Conservation (phyloP, 2,329 filamentous ascomycete genomes). For the Westerdykella aurantiaca region DNA sequence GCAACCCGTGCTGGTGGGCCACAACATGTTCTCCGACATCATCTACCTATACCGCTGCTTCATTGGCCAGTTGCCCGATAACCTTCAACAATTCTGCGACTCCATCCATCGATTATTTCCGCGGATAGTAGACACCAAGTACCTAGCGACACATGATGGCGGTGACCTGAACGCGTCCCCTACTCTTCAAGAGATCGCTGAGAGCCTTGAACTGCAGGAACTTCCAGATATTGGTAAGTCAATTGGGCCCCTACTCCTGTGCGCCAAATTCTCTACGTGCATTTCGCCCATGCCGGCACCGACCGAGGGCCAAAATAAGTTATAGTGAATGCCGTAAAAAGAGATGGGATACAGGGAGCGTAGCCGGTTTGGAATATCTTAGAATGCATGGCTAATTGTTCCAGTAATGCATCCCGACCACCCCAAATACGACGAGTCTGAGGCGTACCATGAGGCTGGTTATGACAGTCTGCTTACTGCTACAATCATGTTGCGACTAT, state of each 20-base stretch:
- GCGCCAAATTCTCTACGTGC: too few relatives aligned
- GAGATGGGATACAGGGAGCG: too few relatives aligned
- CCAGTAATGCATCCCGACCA: constrained; percentile 19
- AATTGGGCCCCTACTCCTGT: too few relatives aligned
- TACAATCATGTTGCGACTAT: constrained; percentile 52
- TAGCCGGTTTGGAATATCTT: too few relatives aligned
- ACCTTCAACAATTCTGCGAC: constrained; percentile 48
- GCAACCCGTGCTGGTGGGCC: constrained; percentile 53
- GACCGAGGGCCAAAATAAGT: too few relatives aligned
- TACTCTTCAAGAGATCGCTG: constrained; percentile 46
- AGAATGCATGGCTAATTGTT: neutral
- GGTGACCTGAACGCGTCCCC: constrained; percentile 47
- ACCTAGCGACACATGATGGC: constrained; percentile 54
- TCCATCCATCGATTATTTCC: constrained; percentile 52
- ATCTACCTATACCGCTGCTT: constrained; percentile 60
- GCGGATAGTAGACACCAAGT: constrained; percentile 57
- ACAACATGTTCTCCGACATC: constrained; percentile 61
- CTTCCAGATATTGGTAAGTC: constrained; percentile 39
- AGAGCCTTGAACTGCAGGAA: constrained; percentile 37
- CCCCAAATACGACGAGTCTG: constrained; percentile 38
- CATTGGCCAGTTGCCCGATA: constrained; percentile 52
- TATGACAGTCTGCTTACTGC: constrained; percentile 59
- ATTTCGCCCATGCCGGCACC: too few relatives aligned
- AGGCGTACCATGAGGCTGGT: constrained; percentile 55
- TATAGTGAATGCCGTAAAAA: too few relatives aligned